phyloP scores from a whole-genome alignment of 306 rosid species.

The Casuarina glauca region DNA sequence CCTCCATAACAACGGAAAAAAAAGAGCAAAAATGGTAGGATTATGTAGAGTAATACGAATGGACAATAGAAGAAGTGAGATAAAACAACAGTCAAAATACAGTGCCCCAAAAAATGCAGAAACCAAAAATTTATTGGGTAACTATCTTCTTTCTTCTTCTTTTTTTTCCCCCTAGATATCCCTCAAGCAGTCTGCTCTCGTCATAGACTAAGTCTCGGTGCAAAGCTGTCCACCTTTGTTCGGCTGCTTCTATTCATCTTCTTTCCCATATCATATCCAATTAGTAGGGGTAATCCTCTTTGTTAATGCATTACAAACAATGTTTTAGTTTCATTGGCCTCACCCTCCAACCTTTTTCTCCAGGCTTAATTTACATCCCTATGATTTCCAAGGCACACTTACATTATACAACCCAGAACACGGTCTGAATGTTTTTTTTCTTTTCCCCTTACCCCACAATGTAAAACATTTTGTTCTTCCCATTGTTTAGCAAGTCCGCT shows the following conservation, averaged over 20 bases:
- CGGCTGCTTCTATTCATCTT: constrained; percentile 56
- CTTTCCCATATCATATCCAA: constrained; percentile 76
- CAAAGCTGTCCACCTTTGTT: constrained; percentile 52
- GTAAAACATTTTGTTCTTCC: too few relatives aligned
- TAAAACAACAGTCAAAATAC: too few relatives aligned
- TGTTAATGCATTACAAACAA: neutral
- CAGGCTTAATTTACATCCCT: neutral
- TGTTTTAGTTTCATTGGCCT: neutral
- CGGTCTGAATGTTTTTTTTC: too few relatives aligned
- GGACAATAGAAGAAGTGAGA: too few relatives aligned
- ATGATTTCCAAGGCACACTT: too few relatives aligned
- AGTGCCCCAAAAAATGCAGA: too few relatives aligned
- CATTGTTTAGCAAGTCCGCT: too few relatives aligned
- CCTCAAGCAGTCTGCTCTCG: constrained; percentile 78
- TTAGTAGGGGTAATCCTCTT: constrained; percentile 55
- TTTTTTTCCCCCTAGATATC: constrained; percentile 46
- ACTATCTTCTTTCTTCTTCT: neutral
- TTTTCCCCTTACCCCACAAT: too few relatives aligned
- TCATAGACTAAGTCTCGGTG: constrained; percentile 64
- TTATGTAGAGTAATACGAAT: too few relatives aligned
- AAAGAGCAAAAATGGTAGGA: too few relatives aligned
- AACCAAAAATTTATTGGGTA: neutral
- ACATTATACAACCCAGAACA: too few relatives aligned
- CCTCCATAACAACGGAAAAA: too few relatives aligned
- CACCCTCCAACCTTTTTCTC: neutral